phyloP scores from a whole-genome alignment of 768 basidiomycete species.

The Amanita pallidorosea region DNA sequence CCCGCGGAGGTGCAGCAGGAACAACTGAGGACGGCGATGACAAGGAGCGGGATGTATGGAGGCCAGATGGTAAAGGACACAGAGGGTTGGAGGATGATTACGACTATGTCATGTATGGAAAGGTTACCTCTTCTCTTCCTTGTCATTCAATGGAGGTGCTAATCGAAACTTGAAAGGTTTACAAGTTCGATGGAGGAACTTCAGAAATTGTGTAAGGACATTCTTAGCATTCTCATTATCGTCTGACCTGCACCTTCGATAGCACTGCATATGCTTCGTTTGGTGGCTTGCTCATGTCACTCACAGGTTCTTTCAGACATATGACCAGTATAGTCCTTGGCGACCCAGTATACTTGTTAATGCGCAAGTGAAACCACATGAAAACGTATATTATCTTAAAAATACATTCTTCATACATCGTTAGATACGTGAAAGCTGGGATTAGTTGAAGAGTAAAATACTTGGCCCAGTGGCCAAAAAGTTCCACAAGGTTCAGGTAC shows the following conservation, averaged over 20 bases:
- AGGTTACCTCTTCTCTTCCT: conserved; percentile 41
- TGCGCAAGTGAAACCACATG: conserved; percentile 49
- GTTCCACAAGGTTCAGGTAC: neutral
- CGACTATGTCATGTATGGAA: conserved; percentile 99
- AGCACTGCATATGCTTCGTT: conserved; percentile 97
- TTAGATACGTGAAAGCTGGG: conserved; percentile 7
- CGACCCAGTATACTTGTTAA: conserved; percentile 82
- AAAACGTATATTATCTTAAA: neutral
- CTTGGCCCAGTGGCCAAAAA: conserved; percentile 1
- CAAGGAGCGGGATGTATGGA: conserved; percentile 72
- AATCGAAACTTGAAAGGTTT: conserved; percentile 47
- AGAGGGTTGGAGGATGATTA: conserved; percentile 89
- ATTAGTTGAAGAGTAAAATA: conserved; percentile 4
- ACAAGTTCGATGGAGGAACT: conserved; percentile 87
- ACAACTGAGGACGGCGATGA: conserved; percentile 48
- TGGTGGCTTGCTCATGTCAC: conserved; percentile 88
- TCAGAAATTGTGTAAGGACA: conserved; percentile 71
- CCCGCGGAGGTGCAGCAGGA: conserved; percentile 36
- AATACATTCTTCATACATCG: conserved; percentile 7
- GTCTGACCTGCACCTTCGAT: conserved; percentile 8
- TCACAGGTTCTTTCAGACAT: conserved; percentile 88
- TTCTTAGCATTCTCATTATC: neutral
- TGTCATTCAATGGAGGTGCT: neutral
- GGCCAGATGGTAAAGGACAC: conserved; percentile 74
- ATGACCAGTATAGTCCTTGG: conserved; percentile 88